Base-by-base conservation (phyloP, 768 basidiomycete species). In the Pleurotus platypus region DNA sequence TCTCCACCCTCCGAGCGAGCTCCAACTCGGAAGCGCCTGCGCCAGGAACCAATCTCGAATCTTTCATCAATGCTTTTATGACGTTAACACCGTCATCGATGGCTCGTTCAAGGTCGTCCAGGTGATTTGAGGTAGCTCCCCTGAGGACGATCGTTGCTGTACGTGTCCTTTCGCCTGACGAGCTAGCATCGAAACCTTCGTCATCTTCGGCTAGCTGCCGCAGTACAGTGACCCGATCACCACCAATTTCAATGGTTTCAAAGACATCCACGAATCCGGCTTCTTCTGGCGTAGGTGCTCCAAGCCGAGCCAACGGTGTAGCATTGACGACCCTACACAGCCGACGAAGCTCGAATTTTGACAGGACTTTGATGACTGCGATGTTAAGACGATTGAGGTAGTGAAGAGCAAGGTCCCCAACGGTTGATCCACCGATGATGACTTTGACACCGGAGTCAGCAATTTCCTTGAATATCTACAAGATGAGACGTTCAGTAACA, bases 11-110 rank as follows among this genome's bases (percentile, higher is more conserved):
- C 68, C 79, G 82, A 3, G 90, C 88, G n/a, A 99, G 81, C 76
- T 95, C 96, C 45, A 98, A 77, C 75, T 99, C 97, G 24, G 89
- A 85, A 1, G 97, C 92, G 9, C 96, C 97, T 5, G 94, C 97
- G 3, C 97, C 97, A 5, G 97, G 89, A 1, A 98, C 90, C 58
- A 98, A 77, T 46, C 95, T 77, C 24, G 87, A 78, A 64, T 99
- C 96, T 69, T 95, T 94, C 66, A 99, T 72, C 61, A 99, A 70
- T 26, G 89, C 81, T 72, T 98, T 94, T 75, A 99, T 90, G 43
- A 96, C 96, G 72, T 92, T 94, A 61, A 95, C 94, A 24, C 96
- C 97, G 64, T 98, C 95, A 68, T 98, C 97, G 47, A 99, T 79
- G 26, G 96, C 94, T 24, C 97, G 84, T 71, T 99, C 96, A 35